Conservation (phyloP, 495 filamentous ascomycete genomes). For the Jackrogersella minutella region DNA sequence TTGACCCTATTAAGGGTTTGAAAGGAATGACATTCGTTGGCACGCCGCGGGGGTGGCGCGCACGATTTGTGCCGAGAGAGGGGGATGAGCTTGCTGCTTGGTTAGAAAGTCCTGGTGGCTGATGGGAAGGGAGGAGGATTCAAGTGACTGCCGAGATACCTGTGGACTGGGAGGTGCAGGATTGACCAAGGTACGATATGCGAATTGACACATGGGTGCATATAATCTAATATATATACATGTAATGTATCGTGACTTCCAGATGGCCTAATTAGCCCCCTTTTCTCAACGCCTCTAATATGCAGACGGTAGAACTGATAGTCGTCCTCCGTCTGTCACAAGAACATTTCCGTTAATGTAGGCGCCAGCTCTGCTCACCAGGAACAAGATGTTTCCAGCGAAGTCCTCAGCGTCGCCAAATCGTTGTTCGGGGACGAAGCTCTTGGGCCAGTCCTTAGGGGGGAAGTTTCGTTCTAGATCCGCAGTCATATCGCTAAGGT, state of each 20-base stretch:
- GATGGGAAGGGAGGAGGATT: too few species aligned
- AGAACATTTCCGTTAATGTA: slow-evolving; percentile 62
- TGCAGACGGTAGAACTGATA: slow-evolving; percentile 52
- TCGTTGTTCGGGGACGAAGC: slow-evolving; percentile 58
- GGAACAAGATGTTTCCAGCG: slow-evolving; percentile 58
- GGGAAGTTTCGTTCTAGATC: slow-evolving; percentile 10
- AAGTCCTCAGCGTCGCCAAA: slow-evolving; percentile 60
- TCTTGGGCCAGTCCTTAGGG: slow-evolving; percentile 49
- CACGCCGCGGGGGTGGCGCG: slow-evolving; percentile 27
- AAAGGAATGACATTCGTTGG: slow-evolving; percentile 16
- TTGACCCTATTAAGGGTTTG: slow-evolving; percentile 23
- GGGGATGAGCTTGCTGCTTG: slow-evolving; percentile 24
- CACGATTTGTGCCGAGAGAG: slow-evolving; percentile 25
- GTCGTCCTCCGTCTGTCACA: slow-evolving; percentile 60
- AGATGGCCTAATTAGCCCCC: too few species aligned
- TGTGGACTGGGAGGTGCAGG: too few species aligned
- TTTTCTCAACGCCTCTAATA: too few species aligned
- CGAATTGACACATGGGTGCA: too few species aligned
- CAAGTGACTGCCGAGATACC: too few species aligned
- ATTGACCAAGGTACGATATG: too few species aligned
- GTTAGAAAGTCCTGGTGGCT: slow-evolving; percentile 21
- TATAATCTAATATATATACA: too few species aligned
- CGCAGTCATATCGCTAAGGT: slow-evolving; percentile 61
- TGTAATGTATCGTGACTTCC: too few species aligned
- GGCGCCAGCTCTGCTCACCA: slow-evolving; percentile 60